Evolutionary conservation across 192 early-diverging fungal species (phyloP), one percentile per base, ranked within the genome.

Genomic region (Coemansia sp.): DNA sequence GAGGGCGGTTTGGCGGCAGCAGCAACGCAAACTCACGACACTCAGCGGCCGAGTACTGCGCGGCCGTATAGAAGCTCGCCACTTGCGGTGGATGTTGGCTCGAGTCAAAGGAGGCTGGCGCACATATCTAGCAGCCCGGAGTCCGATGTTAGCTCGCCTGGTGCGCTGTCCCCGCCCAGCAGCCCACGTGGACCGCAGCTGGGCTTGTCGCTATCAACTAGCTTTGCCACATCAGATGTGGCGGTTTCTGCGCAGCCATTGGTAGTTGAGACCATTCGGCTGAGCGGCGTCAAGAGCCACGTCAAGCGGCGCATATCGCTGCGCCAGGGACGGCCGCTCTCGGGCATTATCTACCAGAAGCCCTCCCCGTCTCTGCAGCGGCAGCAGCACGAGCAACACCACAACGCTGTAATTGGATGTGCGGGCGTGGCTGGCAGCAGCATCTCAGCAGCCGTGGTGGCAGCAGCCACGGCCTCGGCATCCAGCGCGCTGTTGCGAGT

Each of bases 271-370:
- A 69, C 79, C 21, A 82, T 82, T 47, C 70, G 75, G 1, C 65
- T 82, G 33, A 76, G 65, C 48, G 71, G 75, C 41, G 39, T 82
- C 31, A 82, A 73, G 59, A 65, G 62, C 48, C 79, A 82, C 53
- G 71, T 82, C 56, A 72, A 68, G 52, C 70, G 79, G 16, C 74
- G 79, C 28, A 59, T 68, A 50, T 82, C 79, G 8, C 62, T 82
- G 64, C 67, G 68, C 57, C 41, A 65, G 48, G 79, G 79, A 11
- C 74, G 79, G 6, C 79, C 79, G 48, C 60, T 82, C n/a, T 82
- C 79, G 11, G 79, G 79, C 10, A 70, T 82, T 6, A 73, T 82
- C 26, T 64, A 64, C 53, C 64, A 57, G 33, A 53, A 41, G 37
- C 66, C 56, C 36, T 26, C 34, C 26, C 25, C 52, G 33, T 7